Conservation (phyloP, 108 stramenopile genomes). For the Nannochloropsis salina region DNA sequence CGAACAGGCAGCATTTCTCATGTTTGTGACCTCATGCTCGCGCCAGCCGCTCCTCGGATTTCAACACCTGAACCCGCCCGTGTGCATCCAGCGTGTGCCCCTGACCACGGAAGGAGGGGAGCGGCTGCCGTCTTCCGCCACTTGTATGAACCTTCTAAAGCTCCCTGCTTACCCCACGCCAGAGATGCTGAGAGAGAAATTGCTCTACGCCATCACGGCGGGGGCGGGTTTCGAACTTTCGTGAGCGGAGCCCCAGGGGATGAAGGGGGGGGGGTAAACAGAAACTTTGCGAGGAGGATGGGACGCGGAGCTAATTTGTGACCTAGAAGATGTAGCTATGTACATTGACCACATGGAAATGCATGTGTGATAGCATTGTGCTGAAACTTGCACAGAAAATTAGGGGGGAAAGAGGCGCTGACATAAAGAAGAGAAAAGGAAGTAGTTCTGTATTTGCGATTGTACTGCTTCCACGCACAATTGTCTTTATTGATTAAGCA, state of each 20-base stretch:
- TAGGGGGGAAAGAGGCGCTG: no score
- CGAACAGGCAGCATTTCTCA: slow-evolving; percentile 80
- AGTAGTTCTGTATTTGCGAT: no score
- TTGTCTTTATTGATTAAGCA: no score
- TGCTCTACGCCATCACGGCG: slow-evolving; percentile 86
- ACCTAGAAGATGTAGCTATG: no score
- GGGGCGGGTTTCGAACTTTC: slow-evolving; percentile 94
- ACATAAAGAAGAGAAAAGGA: no score
- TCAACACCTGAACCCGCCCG: slow-evolving; percentile 67
- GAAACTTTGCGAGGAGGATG: background rate
- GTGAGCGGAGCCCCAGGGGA: background rate
- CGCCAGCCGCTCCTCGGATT: slow-evolving; percentile 93
- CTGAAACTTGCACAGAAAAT: no score
- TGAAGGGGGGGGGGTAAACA: background rate
- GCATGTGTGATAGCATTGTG: no score
- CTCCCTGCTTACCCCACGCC: slow-evolving; percentile 81
- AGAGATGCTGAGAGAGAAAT: slow-evolving; percentile 72
- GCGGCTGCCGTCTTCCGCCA: slow-evolving; percentile 77
- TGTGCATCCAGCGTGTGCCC: slow-evolving; percentile 84
- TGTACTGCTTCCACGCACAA: no score
- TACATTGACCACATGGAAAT: no score
- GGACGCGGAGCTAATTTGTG: no score
- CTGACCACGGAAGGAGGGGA: slow-evolving; percentile 46
- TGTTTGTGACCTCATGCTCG: slow-evolving; percentile 89
- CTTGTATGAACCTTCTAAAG: slow-evolving; percentile 97